These are phyloP conservation scores for Spergularia bocconei DNA, from an alignment of 148 eudicot genomes.

Conservation along the genomic window DNA sequence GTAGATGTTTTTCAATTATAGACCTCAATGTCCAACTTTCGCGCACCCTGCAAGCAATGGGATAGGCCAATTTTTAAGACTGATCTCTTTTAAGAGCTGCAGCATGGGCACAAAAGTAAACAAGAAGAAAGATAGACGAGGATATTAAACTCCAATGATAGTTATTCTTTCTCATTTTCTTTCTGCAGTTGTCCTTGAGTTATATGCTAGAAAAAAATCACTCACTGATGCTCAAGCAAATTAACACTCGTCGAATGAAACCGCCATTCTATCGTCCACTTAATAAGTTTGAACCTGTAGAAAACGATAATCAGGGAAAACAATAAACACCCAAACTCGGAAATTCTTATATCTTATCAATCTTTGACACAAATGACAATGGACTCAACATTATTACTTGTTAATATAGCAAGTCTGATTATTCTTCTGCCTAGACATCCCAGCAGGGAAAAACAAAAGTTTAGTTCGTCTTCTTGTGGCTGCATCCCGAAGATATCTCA, in stretches of 20 bases:
- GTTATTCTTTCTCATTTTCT: not conserved
- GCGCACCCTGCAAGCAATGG: slow-evolving; percentile 42
- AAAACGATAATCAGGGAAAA: slow-evolving; percentile 2
- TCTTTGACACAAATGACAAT: not conserved
- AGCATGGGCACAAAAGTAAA: not conserved
- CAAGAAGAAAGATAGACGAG: not conserved
- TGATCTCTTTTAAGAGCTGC: slow-evolving; percentile 1
- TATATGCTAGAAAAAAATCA: slow-evolving; percentile 1
- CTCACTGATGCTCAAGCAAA: slow-evolving; percentile 83
- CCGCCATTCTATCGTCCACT: slow-evolving; percentile 95
- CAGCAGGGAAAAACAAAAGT: slow-evolving; percentile 54
- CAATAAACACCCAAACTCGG: not conserved
- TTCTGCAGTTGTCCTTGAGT: not conserved
- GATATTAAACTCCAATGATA: not conserved
- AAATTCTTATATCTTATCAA: not conserved
- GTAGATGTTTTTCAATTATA: slow-evolving; percentile 72
- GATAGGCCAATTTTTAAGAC: not conserved
- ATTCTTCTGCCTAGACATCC: slow-evolving; percentile 74
- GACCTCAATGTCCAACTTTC: slow-evolving; percentile 58
- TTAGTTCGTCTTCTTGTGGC: slow-evolving; percentile 53
- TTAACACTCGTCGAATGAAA: slow-evolving; percentile 83
- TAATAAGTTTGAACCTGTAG: slow-evolving; percentile 66
- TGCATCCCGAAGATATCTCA: slow-evolving; percentile 50
- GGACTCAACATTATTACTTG: slow-evolving; percentile 32
- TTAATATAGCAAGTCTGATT: slow-evolving; percentile 53